Conservation (phyloP, 441 rosid genomes). For the Euphorbia schlechtendalii region DNA sequence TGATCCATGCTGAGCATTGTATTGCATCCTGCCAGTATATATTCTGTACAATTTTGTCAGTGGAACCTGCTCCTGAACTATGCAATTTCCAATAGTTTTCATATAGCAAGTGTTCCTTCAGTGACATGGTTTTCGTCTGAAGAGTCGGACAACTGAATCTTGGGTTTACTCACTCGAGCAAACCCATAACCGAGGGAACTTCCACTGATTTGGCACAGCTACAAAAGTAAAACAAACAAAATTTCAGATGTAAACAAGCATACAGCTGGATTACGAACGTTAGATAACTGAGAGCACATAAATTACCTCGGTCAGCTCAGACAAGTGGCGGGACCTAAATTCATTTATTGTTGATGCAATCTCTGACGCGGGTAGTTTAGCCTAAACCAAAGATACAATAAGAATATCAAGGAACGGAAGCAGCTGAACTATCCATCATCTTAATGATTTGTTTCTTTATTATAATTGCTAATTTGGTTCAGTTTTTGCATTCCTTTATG, state of each 20-base stretch:
- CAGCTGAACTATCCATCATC: neutral
- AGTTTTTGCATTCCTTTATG: neutral
- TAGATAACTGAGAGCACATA: neutral
- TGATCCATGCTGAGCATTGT: neutral
- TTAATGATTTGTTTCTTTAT: neutral
- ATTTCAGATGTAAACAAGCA: no score
- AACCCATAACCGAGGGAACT: constrained; percentile 91
- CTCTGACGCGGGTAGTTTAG: constrained; percentile 82
- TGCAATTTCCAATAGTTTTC: constrained; percentile 26
- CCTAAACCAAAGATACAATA: constrained; percentile 31
- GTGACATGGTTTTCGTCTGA: constrained; percentile 57
- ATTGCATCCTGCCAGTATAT: constrained; percentile 11
- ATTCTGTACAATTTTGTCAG: constrained; percentile 33
- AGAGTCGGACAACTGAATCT: constrained; percentile 41
- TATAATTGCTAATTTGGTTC: neutral
- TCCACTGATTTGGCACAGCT: constrained; percentile 79
- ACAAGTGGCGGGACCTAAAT: constrained; percentile 85
- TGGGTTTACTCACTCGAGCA: constrained; percentile 61
- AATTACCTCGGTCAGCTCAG: constrained; percentile 84
- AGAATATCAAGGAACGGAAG: neutral
- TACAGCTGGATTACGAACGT: no score
- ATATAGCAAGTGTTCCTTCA: constrained; percentile 72
- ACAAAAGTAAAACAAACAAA: constrained; percentile 20
- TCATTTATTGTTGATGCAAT: constrained; percentile 86
- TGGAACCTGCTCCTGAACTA: constrained; percentile 21